A percentile compares a stretch with the other conserved stretches of the same genome.
phyloP scores from a whole-genome alignment of 2,329 filamentous ascomycete genomes.

The Microcyclospora pomicola region DNA sequence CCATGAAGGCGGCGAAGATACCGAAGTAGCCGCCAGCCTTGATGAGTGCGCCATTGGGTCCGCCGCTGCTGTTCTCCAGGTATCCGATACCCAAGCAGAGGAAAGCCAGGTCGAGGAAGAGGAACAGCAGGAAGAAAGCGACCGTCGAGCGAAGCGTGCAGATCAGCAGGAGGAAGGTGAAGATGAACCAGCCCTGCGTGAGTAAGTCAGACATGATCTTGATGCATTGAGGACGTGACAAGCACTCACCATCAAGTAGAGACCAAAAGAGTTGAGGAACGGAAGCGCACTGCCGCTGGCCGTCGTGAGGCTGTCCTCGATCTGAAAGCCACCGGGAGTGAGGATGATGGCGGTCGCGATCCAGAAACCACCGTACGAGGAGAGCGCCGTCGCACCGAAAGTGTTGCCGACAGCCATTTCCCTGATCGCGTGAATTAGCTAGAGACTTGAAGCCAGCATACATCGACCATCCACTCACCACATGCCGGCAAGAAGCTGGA shows the following conservation, averaged over 20 bases:
- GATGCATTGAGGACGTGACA: background rate
- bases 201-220: background rate
- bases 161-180: conserved; percentile 42
- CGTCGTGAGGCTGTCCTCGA: conserved; percentile 32
- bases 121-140: conserved; percentile 44
- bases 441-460: background rate
- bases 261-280: conserved; percentile 41
- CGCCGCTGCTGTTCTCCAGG: conserved; percentile 24
- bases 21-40: conserved; percentile 40
- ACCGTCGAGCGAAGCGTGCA: conserved; percentile 44
- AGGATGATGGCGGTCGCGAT: conserved; percentile 46
- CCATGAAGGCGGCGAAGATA: conserved; percentile 38
- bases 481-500: conserved; percentile 39
- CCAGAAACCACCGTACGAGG: conserved; percentile 50
- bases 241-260: conserved; percentile 39
- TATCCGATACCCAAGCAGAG: conserved; percentile 42
- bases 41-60: conserved; percentile 33
- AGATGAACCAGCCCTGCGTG: conserved; percentile 21
- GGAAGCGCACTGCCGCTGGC: conserved; percentile 14
- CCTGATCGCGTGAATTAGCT: conserved; percentile 17
- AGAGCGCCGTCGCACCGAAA: conserved; percentile 48
- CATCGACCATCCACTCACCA: conserved; percentile 30
- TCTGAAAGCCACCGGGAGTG: conserved; percentile 38
- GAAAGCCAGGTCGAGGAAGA: conserved; percentile 45
- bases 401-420: conserved; percentile 48